These are phyloP conservation scores for Ganoderma sp. DNA, from an alignment of 1,284 basidiomycete genomes.

Conservation along the genomic window DNA sequence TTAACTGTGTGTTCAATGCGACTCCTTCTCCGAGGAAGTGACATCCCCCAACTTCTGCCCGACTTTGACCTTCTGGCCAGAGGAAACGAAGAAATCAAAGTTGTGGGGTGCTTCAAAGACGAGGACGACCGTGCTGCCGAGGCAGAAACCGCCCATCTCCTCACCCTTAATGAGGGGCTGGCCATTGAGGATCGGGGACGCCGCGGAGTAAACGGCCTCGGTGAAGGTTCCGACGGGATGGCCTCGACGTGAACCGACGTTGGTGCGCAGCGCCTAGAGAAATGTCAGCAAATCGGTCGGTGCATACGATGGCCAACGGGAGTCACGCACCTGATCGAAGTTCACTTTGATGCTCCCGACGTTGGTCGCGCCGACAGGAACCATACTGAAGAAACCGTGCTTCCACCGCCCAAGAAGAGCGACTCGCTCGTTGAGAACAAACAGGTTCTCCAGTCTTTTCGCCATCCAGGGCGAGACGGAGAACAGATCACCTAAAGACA, in stretches of 20 bases:
- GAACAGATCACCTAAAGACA: constrained; percentile 81
- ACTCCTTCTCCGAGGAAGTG: constrained; percentile 12
- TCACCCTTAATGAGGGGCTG: constrained; percentile 89
- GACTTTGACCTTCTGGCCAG: constrained; percentile 89
- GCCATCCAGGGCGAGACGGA: constrained; percentile 97
- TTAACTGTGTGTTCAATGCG: constrained; percentile 1
- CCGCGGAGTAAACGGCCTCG: constrained; percentile 89
- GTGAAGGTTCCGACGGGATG: constrained; percentile 89
- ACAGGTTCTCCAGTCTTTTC: constrained; percentile 89
- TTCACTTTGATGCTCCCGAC: constrained; percentile 97
- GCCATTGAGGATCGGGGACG: constrained; percentile 83
- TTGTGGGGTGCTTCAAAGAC: constrained; percentile 93
- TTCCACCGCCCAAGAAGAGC: constrained; percentile 96
- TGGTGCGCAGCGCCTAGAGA: constrained; percentile 78
- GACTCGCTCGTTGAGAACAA: constrained; percentile 97
- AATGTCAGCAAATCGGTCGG: background rate
- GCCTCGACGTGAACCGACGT: constrained; percentile 64
- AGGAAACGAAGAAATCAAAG: constrained; percentile 83
- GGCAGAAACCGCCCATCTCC: constrained; percentile 97
- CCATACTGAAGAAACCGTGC: constrained; percentile 96
- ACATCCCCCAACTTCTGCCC: constrained; percentile 78
- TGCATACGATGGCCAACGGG: background rate
- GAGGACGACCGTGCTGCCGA: constrained; percentile 95
- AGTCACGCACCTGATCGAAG: constrained; percentile 82
- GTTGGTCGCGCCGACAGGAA: constrained; percentile 97